Percentiles rank a stretch among this genome's conserved stretches.
phyloP scores from a whole-genome alignment of 2,329 filamentous ascomycete genomes.

The Monilinia laxa region DNA sequence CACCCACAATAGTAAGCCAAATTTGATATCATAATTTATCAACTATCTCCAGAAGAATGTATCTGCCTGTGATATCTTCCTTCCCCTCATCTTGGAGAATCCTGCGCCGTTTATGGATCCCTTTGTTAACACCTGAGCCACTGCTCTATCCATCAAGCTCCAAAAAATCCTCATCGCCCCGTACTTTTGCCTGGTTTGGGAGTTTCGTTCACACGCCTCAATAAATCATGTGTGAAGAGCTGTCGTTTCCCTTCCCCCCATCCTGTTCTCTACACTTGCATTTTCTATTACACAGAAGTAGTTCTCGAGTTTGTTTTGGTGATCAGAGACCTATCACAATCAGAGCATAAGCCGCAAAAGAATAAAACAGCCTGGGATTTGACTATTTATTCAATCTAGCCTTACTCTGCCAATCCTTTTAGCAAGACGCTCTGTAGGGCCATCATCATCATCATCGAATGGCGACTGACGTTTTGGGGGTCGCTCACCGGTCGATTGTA shows the following conservation, averaged over 20 bases:
- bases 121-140: constrained; percentile 4
- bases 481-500: constrained; percentile 97
- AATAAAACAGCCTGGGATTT: constrained; percentile 1
- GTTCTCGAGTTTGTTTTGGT: not conserved
- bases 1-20: no score
- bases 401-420: constrained; percentile 67
- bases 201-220: not conserved
- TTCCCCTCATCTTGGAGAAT: not conserved
- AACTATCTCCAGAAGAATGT: not conserved
- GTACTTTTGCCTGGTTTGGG: not conserved
- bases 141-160: not conserved
- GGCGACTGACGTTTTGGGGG: constrained; percentile 68
- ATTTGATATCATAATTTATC: not conserved
- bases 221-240: not conserved
- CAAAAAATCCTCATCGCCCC: not conserved
- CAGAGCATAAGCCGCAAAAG: constrained; percentile 17
- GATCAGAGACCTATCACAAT: constrained; percentile 4
- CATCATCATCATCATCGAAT: constrained; percentile 36
- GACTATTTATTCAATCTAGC: constrained; percentile 36
- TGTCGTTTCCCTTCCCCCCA: not conserved
- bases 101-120: not conserved
- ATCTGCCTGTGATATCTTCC: not conserved
- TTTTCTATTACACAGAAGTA: not conserved
- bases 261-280: not conserved
- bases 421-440: constrained; percentile 50